A percentile compares a stretch with the other conserved stretches of the same genome.
Evolutionary conservation across 2,329 filamentous ascomycete genomes (phyloP).

Genomic region (Sordariomycetes sp.): DNA sequence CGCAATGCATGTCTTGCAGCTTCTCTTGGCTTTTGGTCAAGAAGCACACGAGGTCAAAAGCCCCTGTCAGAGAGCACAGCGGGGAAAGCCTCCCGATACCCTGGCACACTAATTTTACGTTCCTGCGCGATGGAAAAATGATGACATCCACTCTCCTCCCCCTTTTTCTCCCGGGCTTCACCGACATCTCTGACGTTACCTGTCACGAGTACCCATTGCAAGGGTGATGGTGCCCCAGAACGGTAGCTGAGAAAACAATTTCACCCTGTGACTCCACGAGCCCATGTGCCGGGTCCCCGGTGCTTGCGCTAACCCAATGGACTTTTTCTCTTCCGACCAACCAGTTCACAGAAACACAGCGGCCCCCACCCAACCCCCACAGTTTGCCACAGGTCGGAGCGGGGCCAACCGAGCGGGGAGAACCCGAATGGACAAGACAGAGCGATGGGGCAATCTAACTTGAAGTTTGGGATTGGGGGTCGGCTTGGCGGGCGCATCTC

Average conservation of each 20-base stretch:
- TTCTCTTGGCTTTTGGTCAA: neutral
- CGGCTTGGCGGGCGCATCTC: neutral
- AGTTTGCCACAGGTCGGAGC: neutral
- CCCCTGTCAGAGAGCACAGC: too few relatives aligned
- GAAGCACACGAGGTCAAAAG: neutral
- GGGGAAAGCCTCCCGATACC: too few relatives aligned
- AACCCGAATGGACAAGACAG: conserved; percentile 2
- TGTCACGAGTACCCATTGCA: neutral
- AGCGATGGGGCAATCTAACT: neutral
- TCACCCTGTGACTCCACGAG: neutral
- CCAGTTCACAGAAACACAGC: neutral
- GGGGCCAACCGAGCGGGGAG: conserved; percentile 1
- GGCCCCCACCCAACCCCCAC: neutral
- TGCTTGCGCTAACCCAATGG: neutral
- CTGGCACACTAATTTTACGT: too few relatives aligned
- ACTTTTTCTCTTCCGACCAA: neutral
- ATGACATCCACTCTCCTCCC: neutral
- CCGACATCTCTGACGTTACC: neutral
- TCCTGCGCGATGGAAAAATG: neutral
- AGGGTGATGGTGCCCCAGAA: neutral
- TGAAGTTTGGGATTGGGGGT: neutral
- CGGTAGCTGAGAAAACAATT: neutral
- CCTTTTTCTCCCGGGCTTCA: neutral
- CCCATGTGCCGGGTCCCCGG: neutral
- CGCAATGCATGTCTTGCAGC: neutral